Base-by-base conservation (phyloP, 371 early-diverging fungal genomes). In the Mortierella sp. region DNA sequence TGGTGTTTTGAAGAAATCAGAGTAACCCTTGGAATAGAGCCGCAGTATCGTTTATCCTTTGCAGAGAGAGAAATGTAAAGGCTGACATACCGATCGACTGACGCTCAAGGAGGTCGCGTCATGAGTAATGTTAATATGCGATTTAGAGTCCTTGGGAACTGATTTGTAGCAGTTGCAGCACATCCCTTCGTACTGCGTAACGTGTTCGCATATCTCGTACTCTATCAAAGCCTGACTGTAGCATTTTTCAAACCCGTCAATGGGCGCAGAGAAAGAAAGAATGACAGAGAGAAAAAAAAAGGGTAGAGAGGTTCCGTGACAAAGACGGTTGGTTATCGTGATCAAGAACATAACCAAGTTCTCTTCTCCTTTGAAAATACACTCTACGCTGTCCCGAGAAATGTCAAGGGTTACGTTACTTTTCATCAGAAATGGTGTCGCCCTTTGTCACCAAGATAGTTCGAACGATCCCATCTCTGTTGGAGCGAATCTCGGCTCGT, bases 81-180 rank as follows among this genome's bases (percentile, higher is more conserved):
- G 44, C 7, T 2, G 44, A 61, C 80, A 55, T 81, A 89, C 89
- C 66, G 72, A 70, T 29, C 84, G 84, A 72, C 90, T 91, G 56
- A 96, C 94, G 16, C 86, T 90, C 14, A 96, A 82, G 1, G 92
- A 93, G 6, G 80, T 84, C 0, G 84, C 85, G 74, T 95, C 92
- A 76, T 96, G 95, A 21, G 91, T 87, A 90, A 97, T 93, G 71
- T 85, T 85, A 62, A 96, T 92, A 46, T 84, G 81, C 6, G 84
- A 74, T 37, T 65, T 65, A 6, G 65, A 43, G 47, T 66, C 66
- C 29, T 62, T 74, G 25, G 37, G 76, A 53, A 74, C 64, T 23
- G 75, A 70, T 51, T 89, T 86, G 44, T 94, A 93, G 74, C 97
- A 97, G 14, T 89, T 64, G 21, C 91, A 92, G 73, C 97, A 97